Evolutionary conservation across 352 stramenopile species (phyloP).

Genomic region (Pythium dissimile): DNA sequence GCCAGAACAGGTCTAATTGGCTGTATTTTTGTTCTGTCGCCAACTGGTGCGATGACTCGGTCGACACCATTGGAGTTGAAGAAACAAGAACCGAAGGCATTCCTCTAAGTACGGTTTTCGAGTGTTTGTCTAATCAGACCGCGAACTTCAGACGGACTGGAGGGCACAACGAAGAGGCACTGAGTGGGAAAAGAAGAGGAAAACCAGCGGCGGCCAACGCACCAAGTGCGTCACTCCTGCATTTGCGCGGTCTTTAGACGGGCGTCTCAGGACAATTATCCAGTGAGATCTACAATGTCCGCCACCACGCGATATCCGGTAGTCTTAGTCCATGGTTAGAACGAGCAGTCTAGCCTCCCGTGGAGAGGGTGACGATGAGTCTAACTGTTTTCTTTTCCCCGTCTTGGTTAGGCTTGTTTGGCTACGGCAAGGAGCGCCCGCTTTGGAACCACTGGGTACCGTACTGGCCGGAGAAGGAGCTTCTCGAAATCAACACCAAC

Average conservation of each 20-base stretch:
- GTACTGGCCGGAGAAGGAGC: constrained; percentile 33
- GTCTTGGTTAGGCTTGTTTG: constrained; percentile 23
- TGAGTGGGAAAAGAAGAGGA: not conserved
- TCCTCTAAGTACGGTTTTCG: too few relatives aligned
- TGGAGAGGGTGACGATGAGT: not conserved
- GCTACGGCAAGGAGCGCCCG: constrained; percentile 22
- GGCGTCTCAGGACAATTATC: not conserved
- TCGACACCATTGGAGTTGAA: too few relatives aligned
- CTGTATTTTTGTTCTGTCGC: too few relatives aligned
- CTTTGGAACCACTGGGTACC: constrained; percentile 29
- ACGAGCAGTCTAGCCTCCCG: not conserved
- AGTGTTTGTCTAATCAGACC: too few relatives aligned
- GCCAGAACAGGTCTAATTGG: too few relatives aligned
- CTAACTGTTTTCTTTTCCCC: not conserved
- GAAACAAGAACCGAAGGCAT: too few relatives aligned
- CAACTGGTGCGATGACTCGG: too few relatives aligned
- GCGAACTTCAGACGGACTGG: too few relatives aligned
- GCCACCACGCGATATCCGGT: constrained; percentile 21
- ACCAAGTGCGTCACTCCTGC: not conserved
- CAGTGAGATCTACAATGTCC: not conserved
- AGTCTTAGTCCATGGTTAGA: constrained; percentile 32
- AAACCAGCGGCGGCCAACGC: not conserved
- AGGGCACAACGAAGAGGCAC: too few relatives aligned
- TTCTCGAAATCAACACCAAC: constrained; percentile 29
- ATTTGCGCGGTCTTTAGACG: not conserved